These are phyloP conservation scores for Venturiaceae sp. DNA, from an alignment of 2,329 filamentous ascomycete genomes.

Conservation along the genomic window DNA sequence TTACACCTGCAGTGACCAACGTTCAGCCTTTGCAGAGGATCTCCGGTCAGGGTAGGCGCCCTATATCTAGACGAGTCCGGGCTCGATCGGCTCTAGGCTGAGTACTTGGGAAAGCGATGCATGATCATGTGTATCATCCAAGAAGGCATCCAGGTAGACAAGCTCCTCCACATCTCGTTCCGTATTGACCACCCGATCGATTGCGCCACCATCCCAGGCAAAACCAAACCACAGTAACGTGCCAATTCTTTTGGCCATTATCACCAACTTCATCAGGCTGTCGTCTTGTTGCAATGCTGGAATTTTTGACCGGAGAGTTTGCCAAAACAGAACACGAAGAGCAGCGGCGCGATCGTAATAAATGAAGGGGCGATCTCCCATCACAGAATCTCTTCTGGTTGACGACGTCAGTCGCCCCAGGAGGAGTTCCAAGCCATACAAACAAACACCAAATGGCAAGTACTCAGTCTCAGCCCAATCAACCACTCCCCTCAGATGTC, in stretches of 20 bases:
- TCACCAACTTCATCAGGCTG: conserved; percentile 23
- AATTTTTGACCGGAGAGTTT: conserved; percentile 23
- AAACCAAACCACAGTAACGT: conserved; percentile 55
- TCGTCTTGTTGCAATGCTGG: conserved; percentile 22
- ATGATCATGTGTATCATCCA: conserved; percentile 11
- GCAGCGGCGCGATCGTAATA: conserved; percentile 35
- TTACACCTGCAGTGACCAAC: not conserved
- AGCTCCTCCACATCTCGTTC: conserved; percentile 43
- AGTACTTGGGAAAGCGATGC: not conserved
- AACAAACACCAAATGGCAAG: conserved; percentile 48
- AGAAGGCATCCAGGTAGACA: conserved; percentile 37
- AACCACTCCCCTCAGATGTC: conserved; percentile 42
- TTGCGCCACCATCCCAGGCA: conserved; percentile 50
- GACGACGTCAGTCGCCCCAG: conserved; percentile 35
- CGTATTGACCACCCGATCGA: conserved; percentile 48
- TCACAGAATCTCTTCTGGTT: conserved; percentile 13
- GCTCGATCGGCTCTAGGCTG: not conserved
- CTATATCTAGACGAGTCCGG: not conserved
- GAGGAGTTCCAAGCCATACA: conserved; percentile 53
- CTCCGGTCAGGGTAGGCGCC: not conserved
- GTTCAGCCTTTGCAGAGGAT: not conserved
- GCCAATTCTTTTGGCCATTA: conserved; percentile 41
- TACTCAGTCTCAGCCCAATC: conserved; percentile 58
- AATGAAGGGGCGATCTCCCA: conserved; percentile 11
- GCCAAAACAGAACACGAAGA: conserved; percentile 44